Base-by-base conservation (phyloP, 2,329 filamentous ascomycete species). In the Penicillium oxalicum region DNA sequence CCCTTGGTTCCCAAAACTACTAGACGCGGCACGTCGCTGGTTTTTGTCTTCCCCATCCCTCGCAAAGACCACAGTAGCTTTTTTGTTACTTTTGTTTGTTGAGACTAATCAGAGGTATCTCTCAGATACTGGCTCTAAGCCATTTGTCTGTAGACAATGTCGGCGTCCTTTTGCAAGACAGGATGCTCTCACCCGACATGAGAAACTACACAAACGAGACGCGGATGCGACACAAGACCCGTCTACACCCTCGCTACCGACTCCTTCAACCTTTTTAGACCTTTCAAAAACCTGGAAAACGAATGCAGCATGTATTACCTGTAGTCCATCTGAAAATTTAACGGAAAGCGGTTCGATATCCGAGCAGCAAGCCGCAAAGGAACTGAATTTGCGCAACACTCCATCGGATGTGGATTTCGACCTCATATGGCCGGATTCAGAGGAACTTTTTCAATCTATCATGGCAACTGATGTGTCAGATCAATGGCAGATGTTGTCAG, bases 341-440 rank as follows among this genome's bases (percentile, higher is more conserved):
- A 54, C 54, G 6, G 52, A 58, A 5, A 60, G 47, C 46, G 59
- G 58, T 8, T 52, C 58, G 13, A 67, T 60, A 61, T 57, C 57
- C 9, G 57, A 61, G 32, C 35, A 56, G 9, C 56, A 61, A 27
- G 40, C 54, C 2, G 54, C 45, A 4, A 55, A 61, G 18, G 49
- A 58, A 39, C 33, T 52, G 5, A 51, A 46, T 3, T 49, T 65
- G 47, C 57, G 66, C 4, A 53, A 62, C 50, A 49, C 54, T 24
- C 49, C 58, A 1, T 54, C 59, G 4, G 69, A 71, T 27, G 48
- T 70, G 5, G 70, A 74, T 47, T 73, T 71, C 42, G 61, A 67
- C 11, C 55, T 74, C 18, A 67, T 73, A 40, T 74, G 72, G 72
- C 72, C 71, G 9, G 71, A 74, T 50, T 71, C 72, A 2, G 71